These are phyloP conservation scores for Septoria linicola DNA, from an alignment of 2,329 filamentous ascomycete species.

Conservation along the genomic window DNA sequence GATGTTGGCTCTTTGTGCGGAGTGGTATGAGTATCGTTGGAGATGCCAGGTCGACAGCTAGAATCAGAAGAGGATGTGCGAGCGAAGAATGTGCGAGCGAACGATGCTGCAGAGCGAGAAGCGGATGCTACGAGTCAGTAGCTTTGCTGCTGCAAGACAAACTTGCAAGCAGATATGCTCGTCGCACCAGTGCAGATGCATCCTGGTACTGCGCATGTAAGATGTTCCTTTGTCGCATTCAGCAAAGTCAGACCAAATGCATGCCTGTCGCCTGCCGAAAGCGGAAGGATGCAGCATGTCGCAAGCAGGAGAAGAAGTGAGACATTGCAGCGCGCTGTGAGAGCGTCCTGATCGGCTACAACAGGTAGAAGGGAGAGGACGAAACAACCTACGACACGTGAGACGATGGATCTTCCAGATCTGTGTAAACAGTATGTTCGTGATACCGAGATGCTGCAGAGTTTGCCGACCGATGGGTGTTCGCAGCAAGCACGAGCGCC, in stretches of 20 bases:
- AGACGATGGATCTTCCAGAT: background rate
- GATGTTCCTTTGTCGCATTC: constrained; percentile 29
- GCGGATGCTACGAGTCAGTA: background rate
- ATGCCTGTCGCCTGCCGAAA: constrained; percentile 12
- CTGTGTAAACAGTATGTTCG: background rate
- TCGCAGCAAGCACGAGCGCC: constrained; percentile 15
- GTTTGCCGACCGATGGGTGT: constrained; percentile 21
- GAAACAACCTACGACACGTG: background rate
- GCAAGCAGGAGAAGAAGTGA: constrained; percentile 29
- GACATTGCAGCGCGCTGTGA: constrained; percentile 1
- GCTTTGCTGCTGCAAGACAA: constrained; percentile 15
- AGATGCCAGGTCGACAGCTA: no score
- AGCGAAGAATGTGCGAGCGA: no score
- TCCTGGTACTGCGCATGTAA: constrained; percentile 16
- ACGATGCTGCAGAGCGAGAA: no score
- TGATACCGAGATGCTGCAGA: constrained; percentile 2
- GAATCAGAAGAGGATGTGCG: no score
- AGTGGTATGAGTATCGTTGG: no score
- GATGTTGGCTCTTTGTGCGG: constrained; percentile 15
- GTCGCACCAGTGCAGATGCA: constrained; percentile 24
- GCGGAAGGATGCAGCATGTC: constrained; percentile 21
- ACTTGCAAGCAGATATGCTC: constrained; percentile 19
- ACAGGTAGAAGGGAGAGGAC: background rate
- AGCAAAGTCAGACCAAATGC: constrained; percentile 13
- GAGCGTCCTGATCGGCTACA: no score